These are phyloP conservation scores for Colletotrichum sp. DNA, from an alignment of 2,329 filamentous ascomycete species.

Conservation along the genomic window DNA sequence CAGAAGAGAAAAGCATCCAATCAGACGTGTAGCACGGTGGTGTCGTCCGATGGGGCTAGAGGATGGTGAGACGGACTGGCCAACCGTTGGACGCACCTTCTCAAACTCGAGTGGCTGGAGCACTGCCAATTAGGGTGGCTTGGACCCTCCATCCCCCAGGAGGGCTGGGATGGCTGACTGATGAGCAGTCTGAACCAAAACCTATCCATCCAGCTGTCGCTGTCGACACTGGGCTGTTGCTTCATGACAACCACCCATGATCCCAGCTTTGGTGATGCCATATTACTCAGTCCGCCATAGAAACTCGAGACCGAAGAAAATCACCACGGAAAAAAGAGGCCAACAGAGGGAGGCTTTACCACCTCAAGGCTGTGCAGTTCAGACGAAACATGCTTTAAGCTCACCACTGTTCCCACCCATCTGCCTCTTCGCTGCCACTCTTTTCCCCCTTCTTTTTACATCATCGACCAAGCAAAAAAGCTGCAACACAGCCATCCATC, in stretches of 20 bases:
- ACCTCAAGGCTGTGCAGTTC: neutral
- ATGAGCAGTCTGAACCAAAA: neutral
- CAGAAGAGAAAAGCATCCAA: neutral
- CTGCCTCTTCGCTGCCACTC: neutral
- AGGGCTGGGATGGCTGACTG: neutral
- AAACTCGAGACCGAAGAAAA: no score
- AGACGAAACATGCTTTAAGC: constrained; percentile 4
- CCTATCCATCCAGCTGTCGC: neutral
- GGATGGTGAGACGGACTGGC: constrained; percentile 14
- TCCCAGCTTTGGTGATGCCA: no score
- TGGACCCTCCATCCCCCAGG: neutral
- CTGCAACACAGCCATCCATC: neutral
- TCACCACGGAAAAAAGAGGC: neutral
- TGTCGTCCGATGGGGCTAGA: neutral
- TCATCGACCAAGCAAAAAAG: neutral
- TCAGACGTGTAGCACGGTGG: neutral
- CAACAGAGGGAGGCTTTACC: neutral
- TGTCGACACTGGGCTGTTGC: neutral
- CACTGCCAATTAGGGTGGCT: neutral
- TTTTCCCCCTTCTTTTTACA: neutral
- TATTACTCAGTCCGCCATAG: no score
- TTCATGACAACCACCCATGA: neutral
- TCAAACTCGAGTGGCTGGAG: constrained; percentile 15
- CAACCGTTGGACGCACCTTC: neutral
- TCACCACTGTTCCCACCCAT: neutral